These are phyloP conservation scores for Coniochaeta pulveracea DNA, from an alignment of 2,329 filamentous ascomycete species.

Conservation along the genomic window DNA sequence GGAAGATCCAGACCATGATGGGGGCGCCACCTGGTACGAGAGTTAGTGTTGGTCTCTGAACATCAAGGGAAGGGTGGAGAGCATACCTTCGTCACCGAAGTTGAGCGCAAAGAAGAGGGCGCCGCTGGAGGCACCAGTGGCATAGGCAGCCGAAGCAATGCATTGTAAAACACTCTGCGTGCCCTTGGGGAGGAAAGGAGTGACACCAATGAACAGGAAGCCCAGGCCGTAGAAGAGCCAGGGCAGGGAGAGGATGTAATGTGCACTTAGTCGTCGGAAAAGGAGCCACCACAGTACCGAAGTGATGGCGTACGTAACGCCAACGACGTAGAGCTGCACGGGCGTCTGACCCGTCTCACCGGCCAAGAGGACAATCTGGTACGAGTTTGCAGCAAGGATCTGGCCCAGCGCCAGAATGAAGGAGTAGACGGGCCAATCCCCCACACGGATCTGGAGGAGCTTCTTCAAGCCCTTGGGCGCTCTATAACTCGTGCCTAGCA, in stretches of 20 bases:
- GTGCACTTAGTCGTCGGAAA: conserved; percentile 45
- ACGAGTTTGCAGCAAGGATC: conserved; percentile 54
- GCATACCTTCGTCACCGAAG: conserved; percentile 44
- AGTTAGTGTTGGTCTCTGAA: neutral
- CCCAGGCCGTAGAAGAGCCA: conserved; percentile 53
- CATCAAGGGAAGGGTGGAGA: neutral
- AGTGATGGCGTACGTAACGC: conserved; percentile 44
- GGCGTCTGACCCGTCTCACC: conserved; percentile 50
- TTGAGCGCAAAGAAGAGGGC: conserved; percentile 57
- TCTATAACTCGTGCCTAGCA: conserved; percentile 42
- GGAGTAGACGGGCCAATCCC: conserved; percentile 55
- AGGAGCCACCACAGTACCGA: conserved; percentile 52
- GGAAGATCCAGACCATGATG: conserved; percentile 55
- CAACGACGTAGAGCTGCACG: conserved; percentile 47
- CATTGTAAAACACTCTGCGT: conserved; percentile 40
- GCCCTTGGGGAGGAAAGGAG: conserved; percentile 36
- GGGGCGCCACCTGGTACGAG: conserved; percentile 38
- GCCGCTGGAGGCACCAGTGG: conserved; percentile 49
- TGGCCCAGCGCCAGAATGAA: conserved; percentile 50
- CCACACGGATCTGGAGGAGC: conserved; percentile 38
- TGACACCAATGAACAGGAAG: conserved; percentile 51
- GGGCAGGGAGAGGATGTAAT: conserved; percentile 45
- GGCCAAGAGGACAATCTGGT: conserved; percentile 57
- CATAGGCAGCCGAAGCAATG: conserved; percentile 49
- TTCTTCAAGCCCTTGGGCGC: conserved; percentile 44